phyloP scores from a whole-genome alignment of 2,329 filamentous ascomycete genomes.

The Trichoderma gracile region DNA sequence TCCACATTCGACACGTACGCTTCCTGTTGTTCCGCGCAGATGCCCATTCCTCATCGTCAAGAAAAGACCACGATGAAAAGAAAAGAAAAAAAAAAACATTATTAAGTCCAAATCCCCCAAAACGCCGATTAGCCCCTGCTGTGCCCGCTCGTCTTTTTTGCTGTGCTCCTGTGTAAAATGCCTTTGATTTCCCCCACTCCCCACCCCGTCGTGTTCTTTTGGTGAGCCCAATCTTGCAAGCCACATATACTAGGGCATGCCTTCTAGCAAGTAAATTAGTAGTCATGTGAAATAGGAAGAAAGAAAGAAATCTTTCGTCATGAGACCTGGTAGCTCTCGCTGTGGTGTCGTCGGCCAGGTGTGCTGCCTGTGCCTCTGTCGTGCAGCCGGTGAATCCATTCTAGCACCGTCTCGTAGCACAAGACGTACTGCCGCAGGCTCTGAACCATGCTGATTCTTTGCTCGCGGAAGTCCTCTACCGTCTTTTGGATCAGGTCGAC shows the following conservation, averaged over 20 bases:
- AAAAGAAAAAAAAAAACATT: too few relatives aligned
- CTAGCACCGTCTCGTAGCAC: constrained; percentile 91
- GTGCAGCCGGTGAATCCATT: constrained; percentile 69
- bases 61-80: neutral
- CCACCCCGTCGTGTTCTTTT: neutral
- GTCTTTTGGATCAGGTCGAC: constrained; percentile 82
- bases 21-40: constrained; percentile 23
- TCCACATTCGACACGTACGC: constrained; percentile 16
- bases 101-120: neutral
- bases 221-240: neutral
- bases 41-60: constrained; percentile 3
- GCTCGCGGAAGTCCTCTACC: constrained; percentile 85
- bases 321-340: constrained; percentile 38
- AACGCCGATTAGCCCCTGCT: constrained; percentile 19
- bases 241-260: neutral
- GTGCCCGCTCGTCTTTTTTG: constrained; percentile 17
- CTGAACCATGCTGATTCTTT: constrained; percentile 95
- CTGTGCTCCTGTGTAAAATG: constrained; percentile 6
- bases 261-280: constrained; percentile 5
- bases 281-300: too few relatives aligned
- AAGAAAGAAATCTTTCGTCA: too few relatives aligned
- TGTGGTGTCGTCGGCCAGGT: constrained; percentile 33
- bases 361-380: constrained; percentile 34
- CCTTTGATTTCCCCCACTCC: neutral
- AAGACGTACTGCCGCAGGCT: constrained; percentile 90